phyloP scores from a whole-genome alignment of 139 green algal genomes.

The Closterium sp. region DNA sequence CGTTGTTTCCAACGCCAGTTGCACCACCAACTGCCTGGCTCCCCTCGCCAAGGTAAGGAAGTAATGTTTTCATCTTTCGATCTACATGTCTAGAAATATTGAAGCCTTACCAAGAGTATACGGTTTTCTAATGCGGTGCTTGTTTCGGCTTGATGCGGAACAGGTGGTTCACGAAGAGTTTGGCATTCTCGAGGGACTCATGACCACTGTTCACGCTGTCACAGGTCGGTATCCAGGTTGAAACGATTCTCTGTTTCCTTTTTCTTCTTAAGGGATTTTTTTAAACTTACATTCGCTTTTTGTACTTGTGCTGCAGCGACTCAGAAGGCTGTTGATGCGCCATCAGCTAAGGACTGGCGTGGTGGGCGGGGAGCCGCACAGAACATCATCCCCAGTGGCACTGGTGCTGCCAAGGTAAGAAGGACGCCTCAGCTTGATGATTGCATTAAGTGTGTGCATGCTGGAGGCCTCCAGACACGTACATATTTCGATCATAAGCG shows the following conservation, averaged over 20 bases:
- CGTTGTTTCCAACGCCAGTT: slow-evolving; percentile 76
- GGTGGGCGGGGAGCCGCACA: slow-evolving; percentile 75
- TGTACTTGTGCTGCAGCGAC: slow-evolving; percentile 61
- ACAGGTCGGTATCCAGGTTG: slow-evolving; percentile 64
- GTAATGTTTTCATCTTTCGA: background rate
- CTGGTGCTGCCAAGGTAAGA: slow-evolving; percentile 85
- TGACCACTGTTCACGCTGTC: slow-evolving; percentile 91
- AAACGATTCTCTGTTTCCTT: background rate
- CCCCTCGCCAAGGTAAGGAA: slow-evolving; percentile 74
- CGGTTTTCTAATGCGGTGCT: background rate
- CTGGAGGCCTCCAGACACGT: too few species aligned
- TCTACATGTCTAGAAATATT: background rate
- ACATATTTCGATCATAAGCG: too few species aligned
- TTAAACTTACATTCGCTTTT: background rate
- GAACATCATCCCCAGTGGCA: slow-evolving; percentile 97
- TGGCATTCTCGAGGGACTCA: slow-evolving; percentile 69
- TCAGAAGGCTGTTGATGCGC: slow-evolving; percentile 94
- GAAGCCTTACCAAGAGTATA: background rate
- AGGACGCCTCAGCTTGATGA: too few species aligned
- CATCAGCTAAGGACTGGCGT: slow-evolving; percentile 93
- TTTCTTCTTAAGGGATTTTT: background rate
- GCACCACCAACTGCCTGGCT: slow-evolving; percentile 97
- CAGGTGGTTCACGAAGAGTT: slow-evolving; percentile 75
- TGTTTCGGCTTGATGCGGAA: background rate
- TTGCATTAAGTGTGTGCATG: too few species aligned